Evolutionary conservation across 805 yeast genomes (phyloP), one percentile per base, ranked within the genome.

Genomic region (Candida silvicultrix): DNA sequence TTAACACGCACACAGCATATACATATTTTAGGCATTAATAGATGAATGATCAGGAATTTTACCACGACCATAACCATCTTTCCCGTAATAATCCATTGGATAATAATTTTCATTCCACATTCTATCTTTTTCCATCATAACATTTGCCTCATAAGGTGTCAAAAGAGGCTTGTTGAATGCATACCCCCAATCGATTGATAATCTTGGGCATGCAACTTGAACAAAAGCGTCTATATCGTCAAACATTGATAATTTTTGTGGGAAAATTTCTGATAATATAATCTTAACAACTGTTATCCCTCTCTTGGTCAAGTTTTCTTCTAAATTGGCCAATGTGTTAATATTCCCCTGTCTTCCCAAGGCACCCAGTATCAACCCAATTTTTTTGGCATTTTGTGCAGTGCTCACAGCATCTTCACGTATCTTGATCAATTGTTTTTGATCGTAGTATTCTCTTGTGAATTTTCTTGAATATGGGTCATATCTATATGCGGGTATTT

Each of bases 151-250:
- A 62, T 94, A 94, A 0, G 99, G 99, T 0, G 99, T 92, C 47
- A 94, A 67, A 38, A 94, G 68, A 0, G 99, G 99, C 59, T 85
- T 86, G 48, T 81, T 81, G 60, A 94, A 94, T 0, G 99, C 99
- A 63, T 94, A 94, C 0, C 99, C 99, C 99, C 99, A 94, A 64
- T 94, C 99, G 38, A 94, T 92, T 2, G 96, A 88, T 40, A 94
- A 69, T 57, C 99, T 73, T 0, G 99, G 99, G 62, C 99, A 94
- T 0, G 99, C 99, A 3, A 94, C 96, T 65, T 94, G 99, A 14
- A 94, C 86, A 73, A 94, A 94, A 2, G 90, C 95, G 65, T 94
- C 99, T 16, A 92, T 79, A 57, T 88, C 94, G 56, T 88, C 90
- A 65, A 94, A 94, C 83, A 86, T 84, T 11, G 97, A 83, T 34